Conservation (phyloP, 1,139 yeast species). For the Sugiyamaella paludigena region DNA sequence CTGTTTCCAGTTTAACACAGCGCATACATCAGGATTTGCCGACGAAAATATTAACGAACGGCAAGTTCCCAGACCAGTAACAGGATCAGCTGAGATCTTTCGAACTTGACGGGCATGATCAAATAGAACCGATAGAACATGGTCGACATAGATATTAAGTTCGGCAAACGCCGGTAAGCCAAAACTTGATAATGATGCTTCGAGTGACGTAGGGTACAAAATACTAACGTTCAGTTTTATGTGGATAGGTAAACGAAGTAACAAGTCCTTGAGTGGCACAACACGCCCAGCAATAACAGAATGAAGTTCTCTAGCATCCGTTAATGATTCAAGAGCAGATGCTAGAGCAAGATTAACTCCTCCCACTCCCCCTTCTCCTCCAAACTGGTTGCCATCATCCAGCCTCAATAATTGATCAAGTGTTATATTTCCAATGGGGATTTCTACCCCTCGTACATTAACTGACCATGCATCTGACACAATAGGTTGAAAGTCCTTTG, state of each 20-base stretch:
- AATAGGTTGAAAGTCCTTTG: constrained; percentile 83
- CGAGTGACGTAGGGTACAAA: constrained; percentile 74
- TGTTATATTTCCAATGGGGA: constrained; percentile 48
- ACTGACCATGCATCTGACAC: constrained; percentile 70
- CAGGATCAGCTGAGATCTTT: constrained; percentile 22
- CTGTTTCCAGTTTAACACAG: constrained; percentile 95
- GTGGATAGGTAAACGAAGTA: constrained; percentile 52
- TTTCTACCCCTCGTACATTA: constrained; percentile 49
- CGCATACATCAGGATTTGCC: constrained; percentile 82
- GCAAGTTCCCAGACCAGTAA: constrained; percentile 27
- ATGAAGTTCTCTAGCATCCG: constrained; percentile 28
- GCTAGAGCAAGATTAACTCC: neutral
- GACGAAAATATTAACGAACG: constrained; percentile 81
- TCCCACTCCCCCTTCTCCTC: too few relatives aligned
- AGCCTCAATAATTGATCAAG: constrained; percentile 43
- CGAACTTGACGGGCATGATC: constrained; percentile 56
- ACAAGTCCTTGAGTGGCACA: constrained; percentile 62
- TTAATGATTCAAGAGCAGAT: constrained; percentile 35
- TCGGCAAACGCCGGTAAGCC: constrained; percentile 45
- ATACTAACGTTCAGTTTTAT: constrained; percentile 76
- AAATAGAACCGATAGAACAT: constrained; percentile 67
- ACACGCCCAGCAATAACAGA: constrained; percentile 45
- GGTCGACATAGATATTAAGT: constrained; percentile 74
- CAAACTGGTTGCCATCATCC: constrained; percentile 6
- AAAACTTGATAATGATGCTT: constrained; percentile 49